Base-by-base conservation (phyloP, 2,329 filamentous ascomycete species). In the Colletotrichum nymphaeae region DNA sequence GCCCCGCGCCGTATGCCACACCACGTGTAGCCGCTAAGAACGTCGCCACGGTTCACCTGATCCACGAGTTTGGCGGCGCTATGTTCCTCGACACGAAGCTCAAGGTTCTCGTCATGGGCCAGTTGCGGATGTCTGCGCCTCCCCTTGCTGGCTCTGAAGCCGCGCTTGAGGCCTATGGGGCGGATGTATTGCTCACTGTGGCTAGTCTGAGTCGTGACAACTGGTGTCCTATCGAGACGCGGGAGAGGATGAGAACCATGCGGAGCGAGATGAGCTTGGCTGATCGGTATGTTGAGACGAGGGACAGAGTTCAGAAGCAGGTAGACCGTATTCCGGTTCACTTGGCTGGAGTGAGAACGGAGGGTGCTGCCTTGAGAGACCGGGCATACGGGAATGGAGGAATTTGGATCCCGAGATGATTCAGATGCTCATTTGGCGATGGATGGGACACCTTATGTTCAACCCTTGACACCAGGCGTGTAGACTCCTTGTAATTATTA, bases 261-360 rank as follows among this genome's bases (percentile, higher is more conserved):
- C 84, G 81, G 77, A 83, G 85, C 28, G 82, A 85, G 49, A 83
- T 84, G 66, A 86, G 82, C 4, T 74, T 86, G 26, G 76, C 81
- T 8, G 87, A 88, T 52, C 82, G 84, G 19, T 84, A 89, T 74
- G 83, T 86, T 1, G 86, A 86, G 64, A 81, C 85, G 2, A 84
- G 88, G 28, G 83, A 85, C 19, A 84, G 81, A 24, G 84, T 89
- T 3, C 89, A 92, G 80, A 86, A 84, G 72, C 83, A 86, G 52
- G 83, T 92, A 7, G 90, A 92, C 73, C 84, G 85, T 67, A 83
- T 93, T 4, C 91, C 91, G 2, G 76, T 92, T 58, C 90, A 93
- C 78, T 83, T 84, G 76, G 83, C 88, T 3, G 92, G 91, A 0
- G 84, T 93, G 56, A 84, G 92, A 64, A 89, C 86, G 9, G 82